Conservation (phyloP, 495 filamentous ascomycete species). For the Choiromyces venosus region DNA sequence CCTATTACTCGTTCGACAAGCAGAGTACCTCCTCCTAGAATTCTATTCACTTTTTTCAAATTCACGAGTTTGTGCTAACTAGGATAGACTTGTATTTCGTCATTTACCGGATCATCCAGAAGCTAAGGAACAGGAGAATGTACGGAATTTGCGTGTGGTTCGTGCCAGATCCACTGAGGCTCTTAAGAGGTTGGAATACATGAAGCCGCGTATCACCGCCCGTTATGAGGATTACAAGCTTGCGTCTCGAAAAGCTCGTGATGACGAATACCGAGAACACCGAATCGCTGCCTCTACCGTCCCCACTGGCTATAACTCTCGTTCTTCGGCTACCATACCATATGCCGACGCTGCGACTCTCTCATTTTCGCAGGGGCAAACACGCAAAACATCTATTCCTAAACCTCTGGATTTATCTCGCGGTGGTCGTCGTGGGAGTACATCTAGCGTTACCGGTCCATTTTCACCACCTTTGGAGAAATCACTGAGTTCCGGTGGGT, state of each 20-base stretch:
- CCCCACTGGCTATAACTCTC: neutral
- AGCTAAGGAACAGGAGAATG: constrained; percentile 15
- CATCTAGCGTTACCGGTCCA: constrained; percentile 14
- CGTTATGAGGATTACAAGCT: constrained; percentile 51
- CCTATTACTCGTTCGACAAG: constrained; percentile 76
- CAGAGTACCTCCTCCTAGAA: constrained; percentile 43
- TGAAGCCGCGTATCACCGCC: constrained; percentile 64
- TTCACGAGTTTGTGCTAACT: constrained; percentile 12
- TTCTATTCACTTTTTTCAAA: neutral
- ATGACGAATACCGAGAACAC: constrained; percentile 12
- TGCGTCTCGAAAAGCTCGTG: constrained; percentile 7
- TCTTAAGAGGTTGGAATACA: constrained; percentile 57
- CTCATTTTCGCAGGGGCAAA: constrained; percentile 16
- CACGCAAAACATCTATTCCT: constrained; percentile 11
- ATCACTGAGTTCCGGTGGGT: constrained; percentile 11
- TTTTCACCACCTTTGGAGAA: constrained; percentile 33
- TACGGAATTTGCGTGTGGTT: constrained; percentile 40
- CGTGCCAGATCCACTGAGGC: constrained; percentile 54
- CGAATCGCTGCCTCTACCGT: neutral
- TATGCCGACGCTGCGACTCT: constrained; percentile 15
- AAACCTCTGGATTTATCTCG: constrained; percentile 26
- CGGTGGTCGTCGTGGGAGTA: constrained; percentile 17
- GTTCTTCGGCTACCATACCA: neutral
- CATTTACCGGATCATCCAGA: constrained; percentile 47
- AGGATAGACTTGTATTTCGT: constrained; percentile 41